Conservation (phyloP, 306 rosid genomes). For the Cicer bijugum region DNA sequence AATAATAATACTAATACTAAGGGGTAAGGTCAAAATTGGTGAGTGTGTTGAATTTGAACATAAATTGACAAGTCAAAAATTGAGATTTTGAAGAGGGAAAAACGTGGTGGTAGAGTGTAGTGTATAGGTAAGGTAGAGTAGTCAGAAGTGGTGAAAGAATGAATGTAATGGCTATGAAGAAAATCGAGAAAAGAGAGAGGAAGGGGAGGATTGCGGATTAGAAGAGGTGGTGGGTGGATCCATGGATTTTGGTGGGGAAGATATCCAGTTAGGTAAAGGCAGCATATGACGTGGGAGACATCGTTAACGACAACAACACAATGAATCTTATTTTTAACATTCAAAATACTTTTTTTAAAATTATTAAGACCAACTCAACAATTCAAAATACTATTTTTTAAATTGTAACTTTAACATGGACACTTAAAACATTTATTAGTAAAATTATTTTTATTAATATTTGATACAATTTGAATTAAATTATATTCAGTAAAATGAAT, state of each 20-base stretch:
- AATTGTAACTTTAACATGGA: too few species aligned
- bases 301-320: slow-evolving; percentile 3
- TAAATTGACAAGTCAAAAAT: neutral
- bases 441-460: too few species aligned
- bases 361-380: too few species aligned
- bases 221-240: slow-evolving; percentile 24
- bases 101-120: neutral
- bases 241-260: slow-evolving; percentile 23
- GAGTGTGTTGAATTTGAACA: neutral
- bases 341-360: too few species aligned
- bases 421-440: too few species aligned
- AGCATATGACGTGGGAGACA: slow-evolving; percentile 11
- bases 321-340: neutral
- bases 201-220: slow-evolving; percentile 41
- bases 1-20: too few species aligned
- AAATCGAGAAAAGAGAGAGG: neutral
- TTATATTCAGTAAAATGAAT: too few species aligned
- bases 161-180: neutral
- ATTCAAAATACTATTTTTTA: too few species aligned
- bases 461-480: too few species aligned
- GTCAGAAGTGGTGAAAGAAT: neutral
- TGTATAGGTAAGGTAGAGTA: neutral
- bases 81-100: neutral
- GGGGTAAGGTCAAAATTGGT: neutral
- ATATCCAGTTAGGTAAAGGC: slow-evolving; percentile 44